phyloP scores from a whole-genome alignment of 306 rosid genomes.

The Castanospermum australe region DNA sequence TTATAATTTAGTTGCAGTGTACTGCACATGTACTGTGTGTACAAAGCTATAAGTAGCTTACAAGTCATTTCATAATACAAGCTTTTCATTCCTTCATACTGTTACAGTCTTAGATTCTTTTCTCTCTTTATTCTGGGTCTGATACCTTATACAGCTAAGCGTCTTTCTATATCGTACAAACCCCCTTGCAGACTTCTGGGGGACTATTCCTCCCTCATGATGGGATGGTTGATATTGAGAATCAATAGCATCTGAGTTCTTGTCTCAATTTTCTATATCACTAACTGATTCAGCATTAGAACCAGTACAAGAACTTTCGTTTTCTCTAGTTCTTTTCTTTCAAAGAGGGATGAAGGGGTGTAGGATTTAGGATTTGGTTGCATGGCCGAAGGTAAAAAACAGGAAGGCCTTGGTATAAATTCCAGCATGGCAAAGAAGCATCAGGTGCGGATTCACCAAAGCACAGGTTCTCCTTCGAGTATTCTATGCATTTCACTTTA shows the following conservation, averaged over 20 bases:
- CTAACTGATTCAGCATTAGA: constrained; percentile 49
- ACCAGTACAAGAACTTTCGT: constrained; percentile 57
- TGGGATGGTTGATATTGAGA: constrained; percentile 26
- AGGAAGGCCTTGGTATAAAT: constrained; percentile 46
- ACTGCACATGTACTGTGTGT: too few species aligned
- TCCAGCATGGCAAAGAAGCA: constrained; percentile 46
- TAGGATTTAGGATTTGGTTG: constrained; percentile 31
- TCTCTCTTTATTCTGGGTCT: too few species aligned
- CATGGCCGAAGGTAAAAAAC: constrained; percentile 21
- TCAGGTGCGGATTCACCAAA: constrained; percentile 14
- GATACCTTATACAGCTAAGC: too few species aligned
- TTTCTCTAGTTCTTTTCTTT: constrained; percentile 40
- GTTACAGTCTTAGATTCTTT: too few species aligned
- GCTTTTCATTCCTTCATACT: too few species aligned
- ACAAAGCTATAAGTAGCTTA: too few species aligned
- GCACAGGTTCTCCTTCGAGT: constrained; percentile 30
- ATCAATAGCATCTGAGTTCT: constrained; percentile 45
- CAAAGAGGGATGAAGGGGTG: constrained; percentile 23
- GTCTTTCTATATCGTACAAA: constrained; percentile 84
- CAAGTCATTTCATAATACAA: too few species aligned
- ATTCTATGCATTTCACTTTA: constrained; percentile 16
- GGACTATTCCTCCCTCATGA: constrained; percentile 22
- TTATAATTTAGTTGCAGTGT: too few species aligned
- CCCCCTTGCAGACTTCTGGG: constrained; percentile 55
- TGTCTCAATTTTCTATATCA: constrained; percentile 40